phyloP scores from a whole-genome alignment of 129 eudicot genomes.

The Silybum marianum region DNA sequence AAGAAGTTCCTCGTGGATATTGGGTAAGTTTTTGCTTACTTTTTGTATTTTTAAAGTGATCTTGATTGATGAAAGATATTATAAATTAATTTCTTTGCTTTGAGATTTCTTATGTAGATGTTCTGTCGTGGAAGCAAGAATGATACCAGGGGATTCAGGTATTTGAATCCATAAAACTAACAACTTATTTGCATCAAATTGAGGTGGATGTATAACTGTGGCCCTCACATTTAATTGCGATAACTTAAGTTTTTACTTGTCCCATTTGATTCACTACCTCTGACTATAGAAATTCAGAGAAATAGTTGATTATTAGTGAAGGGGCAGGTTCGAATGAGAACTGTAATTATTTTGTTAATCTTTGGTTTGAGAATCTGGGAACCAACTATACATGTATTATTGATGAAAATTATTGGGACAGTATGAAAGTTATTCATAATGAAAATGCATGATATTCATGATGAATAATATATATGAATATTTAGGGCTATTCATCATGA shows the following conservation, averaged over 20 bases:
- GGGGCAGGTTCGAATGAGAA: background rate
- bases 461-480: background rate
- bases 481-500: background rate
- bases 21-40: constrained; percentile 53
- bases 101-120: constrained; percentile 49
- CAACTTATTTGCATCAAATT: background rate
- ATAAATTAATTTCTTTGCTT: background rate
- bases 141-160: constrained; percentile 96
- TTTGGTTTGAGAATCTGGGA: background rate
- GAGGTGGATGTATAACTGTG: constrained; percentile 1
- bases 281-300: background rate
- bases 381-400: background rate
- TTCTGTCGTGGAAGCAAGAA: constrained; percentile 96
- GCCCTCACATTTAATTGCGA: background rate
- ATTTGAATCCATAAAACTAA: constrained; percentile 3
- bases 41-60: background rate
- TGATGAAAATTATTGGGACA: background rate
- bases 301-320: background rate
- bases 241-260: background rate
- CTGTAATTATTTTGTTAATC: background rate
- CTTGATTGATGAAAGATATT: background rate
- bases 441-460: background rate
- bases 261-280: background rate
- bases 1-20: constrained; percentile 87
- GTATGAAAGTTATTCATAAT: background rate